Conservation (phyloP, 2,329 filamentous ascomycete genomes). For the Colletotrichum viniferum region DNA sequence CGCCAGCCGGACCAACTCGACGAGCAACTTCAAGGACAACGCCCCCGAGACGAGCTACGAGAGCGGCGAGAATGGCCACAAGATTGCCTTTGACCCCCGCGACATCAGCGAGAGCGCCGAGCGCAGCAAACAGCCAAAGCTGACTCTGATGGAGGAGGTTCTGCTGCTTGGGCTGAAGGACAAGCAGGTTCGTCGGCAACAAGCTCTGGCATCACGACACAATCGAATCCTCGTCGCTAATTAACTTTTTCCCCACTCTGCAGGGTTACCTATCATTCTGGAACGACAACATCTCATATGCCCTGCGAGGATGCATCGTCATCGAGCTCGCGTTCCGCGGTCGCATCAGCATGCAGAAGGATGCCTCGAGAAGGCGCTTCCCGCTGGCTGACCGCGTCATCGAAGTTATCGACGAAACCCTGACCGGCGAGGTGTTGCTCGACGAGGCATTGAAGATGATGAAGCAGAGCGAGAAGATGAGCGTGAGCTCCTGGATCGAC, state of each 20-base stretch:
- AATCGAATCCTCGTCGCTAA: not conserved
- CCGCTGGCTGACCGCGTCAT: constrained; percentile 92
- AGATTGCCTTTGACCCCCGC: constrained; percentile 95
- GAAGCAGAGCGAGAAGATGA: constrained; percentile 99
- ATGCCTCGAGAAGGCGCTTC: constrained; percentile 88
- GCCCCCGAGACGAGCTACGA: constrained; percentile 84
- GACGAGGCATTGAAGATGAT: constrained; percentile 99
- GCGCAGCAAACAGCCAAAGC: constrained; percentile 95
- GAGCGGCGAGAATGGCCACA: constrained; percentile 93
- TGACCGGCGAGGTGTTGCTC: constrained; percentile 95
- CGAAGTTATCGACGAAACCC: constrained; percentile 94
- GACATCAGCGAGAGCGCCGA: constrained; percentile 98
- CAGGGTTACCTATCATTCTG: constrained; percentile 98
- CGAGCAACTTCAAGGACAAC: constrained; percentile 57
- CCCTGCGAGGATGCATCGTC: constrained; percentile 95
- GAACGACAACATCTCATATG: constrained; percentile 99
- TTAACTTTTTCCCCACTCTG: not conserved
- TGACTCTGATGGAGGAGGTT: constrained; percentile 99
- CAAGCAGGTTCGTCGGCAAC: constrained; percentile 78
- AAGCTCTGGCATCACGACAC: not conserved
- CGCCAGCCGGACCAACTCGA: constrained; percentile 62
- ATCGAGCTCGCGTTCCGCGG: constrained; percentile 96
- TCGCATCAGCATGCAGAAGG: constrained; percentile 98
- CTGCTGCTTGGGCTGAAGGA: constrained; percentile 95
- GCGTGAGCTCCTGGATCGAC: constrained; percentile 98